A percentile compares a stretch with the other conserved stretches of the same genome.
Conservation (phyloP, 768 basidiomycete genomes). For the Leccinum olivaceopallidum region DNA sequence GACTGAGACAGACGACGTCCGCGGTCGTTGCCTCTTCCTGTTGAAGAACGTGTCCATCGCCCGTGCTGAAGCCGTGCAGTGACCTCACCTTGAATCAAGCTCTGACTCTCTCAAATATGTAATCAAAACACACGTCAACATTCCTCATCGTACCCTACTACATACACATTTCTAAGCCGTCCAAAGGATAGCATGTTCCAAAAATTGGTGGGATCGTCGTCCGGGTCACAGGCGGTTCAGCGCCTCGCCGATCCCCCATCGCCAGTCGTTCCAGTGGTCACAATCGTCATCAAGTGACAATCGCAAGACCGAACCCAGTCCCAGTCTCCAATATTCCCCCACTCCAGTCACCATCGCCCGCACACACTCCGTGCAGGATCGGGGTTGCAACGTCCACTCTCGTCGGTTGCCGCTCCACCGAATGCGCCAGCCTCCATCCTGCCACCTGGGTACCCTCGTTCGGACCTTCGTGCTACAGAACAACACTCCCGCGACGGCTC, state of each 20-base stretch:
- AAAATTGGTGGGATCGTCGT: slow-evolving; percentile 1
- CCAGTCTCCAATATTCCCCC: slow-evolving; percentile 53
- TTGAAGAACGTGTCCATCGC: slow-evolving; percentile 66
- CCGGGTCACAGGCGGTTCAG: slow-evolving; percentile 31
- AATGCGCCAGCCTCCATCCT: slow-evolving; percentile 23
- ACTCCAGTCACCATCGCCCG: slow-evolving; percentile 26
- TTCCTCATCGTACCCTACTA: not conserved
- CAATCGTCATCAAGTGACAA: slow-evolving; percentile 13
- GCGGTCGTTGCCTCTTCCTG: slow-evolving; percentile 57
- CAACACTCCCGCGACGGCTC: slow-evolving; percentile 28
- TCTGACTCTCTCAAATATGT: not conserved
- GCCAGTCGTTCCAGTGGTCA: slow-evolving; percentile 22
- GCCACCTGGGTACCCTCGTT: slow-evolving; percentile 25
- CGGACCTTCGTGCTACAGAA: slow-evolving; percentile 1
- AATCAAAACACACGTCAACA: slow-evolving; percentile 29
- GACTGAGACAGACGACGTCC: slow-evolving; percentile 52
- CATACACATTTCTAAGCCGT: slow-evolving; percentile 11
- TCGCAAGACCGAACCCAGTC: slow-evolving; percentile 18
- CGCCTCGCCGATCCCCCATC: slow-evolving; percentile 29
- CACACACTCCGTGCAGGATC: slow-evolving; percentile 25
- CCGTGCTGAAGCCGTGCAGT: slow-evolving; percentile 3
- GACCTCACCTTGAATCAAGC: too few relatives aligned
- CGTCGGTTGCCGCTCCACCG: slow-evolving; percentile 38
- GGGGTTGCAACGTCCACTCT: slow-evolving; percentile 32
- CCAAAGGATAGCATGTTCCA: slow-evolving; percentile 23